Evolutionary conservation across 163 green algal species (phyloP).

Genomic region (Chlamydomonas reinhardtii): DNA sequence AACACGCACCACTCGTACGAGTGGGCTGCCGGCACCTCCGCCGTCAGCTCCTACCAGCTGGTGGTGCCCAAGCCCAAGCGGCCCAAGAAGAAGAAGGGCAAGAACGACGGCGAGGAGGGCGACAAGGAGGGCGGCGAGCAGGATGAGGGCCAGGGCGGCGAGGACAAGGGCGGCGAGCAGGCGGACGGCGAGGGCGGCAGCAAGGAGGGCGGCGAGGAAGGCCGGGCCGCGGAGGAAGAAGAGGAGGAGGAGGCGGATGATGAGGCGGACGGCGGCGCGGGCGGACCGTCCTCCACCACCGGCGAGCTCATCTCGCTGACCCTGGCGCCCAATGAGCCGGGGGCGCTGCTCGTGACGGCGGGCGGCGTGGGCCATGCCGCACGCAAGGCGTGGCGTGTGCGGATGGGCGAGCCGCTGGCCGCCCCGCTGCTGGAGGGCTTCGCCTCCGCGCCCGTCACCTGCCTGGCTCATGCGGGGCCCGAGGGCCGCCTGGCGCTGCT

Average conservation of each 20-base stretch:
- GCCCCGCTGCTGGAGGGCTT: slow-evolving; percentile 19
- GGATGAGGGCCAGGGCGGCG: neutral
- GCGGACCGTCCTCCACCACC: neutral
- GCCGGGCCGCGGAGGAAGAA: slow-evolving; percentile 42
- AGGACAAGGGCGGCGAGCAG: neutral
- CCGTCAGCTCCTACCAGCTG: slow-evolving; percentile 27
- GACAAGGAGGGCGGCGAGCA: slow-evolving; percentile 17
- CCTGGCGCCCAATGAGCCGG: slow-evolving; percentile 17
- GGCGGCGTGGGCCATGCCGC: slow-evolving; percentile 31
- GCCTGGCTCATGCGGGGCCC: slow-evolving; percentile 29
- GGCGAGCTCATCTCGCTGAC: slow-evolving; percentile 51
- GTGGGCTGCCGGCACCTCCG: slow-evolving; percentile 20
- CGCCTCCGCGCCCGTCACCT: slow-evolving; percentile 43
- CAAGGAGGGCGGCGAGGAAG: slow-evolving; percentile 10
- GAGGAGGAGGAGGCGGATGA: slow-evolving; percentile 55
- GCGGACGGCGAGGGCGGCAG: slow-evolving; percentile 11
- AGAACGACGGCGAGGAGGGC: neutral
- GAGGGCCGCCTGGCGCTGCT: slow-evolving; percentile 42
- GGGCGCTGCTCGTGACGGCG: slow-evolving; percentile 50
- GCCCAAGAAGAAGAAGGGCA: slow-evolving; percentile 45
- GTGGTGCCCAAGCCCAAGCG: slow-evolving; percentile 45
- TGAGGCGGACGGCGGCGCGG: slow-evolving; percentile 21
- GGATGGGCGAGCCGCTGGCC: slow-evolving; percentile 9
- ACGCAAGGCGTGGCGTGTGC: slow-evolving; percentile 43
- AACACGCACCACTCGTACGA: slow-evolving; percentile 56